These are phyloP conservation scores for Aspergillus ruber DNA, from an alignment of 2,329 filamentous ascomycete genomes.

Conservation along the genomic window DNA sequence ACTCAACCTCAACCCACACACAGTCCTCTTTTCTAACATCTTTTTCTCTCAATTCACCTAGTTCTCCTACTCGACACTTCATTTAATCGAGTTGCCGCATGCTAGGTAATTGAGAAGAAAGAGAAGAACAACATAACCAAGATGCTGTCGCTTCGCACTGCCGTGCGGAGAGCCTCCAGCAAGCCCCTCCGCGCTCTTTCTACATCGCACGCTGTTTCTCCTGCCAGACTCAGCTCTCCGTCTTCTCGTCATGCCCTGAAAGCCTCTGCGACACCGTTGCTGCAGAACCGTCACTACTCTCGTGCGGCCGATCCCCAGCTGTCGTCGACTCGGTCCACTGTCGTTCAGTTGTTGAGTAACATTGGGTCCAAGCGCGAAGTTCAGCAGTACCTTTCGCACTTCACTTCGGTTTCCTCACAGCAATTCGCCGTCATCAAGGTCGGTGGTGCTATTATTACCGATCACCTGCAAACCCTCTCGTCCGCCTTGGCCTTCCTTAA, in stretches of 20 bases:
- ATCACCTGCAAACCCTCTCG: conserved; percentile 87
- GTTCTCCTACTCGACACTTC: conserved; percentile 10
- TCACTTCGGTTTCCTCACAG: conserved; percentile 92
- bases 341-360: conserved; percentile 86
- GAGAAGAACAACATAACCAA: conserved; percentile 10
- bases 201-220: conserved; percentile 28
- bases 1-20: background rate
- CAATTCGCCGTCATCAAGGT: conserved; percentile 99
- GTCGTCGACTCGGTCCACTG: conserved; percentile 64
- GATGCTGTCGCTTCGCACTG: conserved; percentile 39
- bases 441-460: conserved; percentile 89
- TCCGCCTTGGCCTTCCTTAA: conserved; percentile 85
- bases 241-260: conserved; percentile 19
- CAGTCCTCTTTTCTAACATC: background rate
- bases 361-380: conserved; percentile 95
- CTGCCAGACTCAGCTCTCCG: conserved; percentile 21
- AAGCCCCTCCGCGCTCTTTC: conserved; percentile 37
- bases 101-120: conserved; percentile 20
- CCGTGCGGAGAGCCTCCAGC: conserved; percentile 37
- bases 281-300: conserved; percentile 39
- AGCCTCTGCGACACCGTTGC: conserved; percentile 20
- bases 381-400: conserved; percentile 95
- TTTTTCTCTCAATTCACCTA: conserved; percentile 4
- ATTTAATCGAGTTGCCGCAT: conserved; percentile 33
- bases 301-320: conserved; percentile 46